These are phyloP conservation scores for Mariannaea sp. DNA, from an alignment of 2,329 filamentous ascomycete genomes.

Conservation along the genomic window DNA sequence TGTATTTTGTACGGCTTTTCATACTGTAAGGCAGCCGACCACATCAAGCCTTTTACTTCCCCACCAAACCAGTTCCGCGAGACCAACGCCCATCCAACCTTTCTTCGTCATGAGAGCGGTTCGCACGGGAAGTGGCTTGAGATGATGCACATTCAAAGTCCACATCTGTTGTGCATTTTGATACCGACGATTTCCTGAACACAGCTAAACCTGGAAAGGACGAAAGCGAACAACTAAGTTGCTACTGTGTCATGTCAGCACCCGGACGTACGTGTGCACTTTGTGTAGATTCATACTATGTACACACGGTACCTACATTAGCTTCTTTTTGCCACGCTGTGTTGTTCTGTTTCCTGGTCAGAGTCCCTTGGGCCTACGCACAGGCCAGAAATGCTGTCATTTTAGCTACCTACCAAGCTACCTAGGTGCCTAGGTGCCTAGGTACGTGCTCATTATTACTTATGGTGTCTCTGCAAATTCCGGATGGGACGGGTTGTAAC, in stretches of 20 bases:
- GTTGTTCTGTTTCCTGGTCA: background rate
- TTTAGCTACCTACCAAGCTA: background rate
- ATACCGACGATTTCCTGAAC: too few relatives aligned
- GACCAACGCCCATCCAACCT: conserved; percentile 5
- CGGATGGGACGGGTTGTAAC: too few relatives aligned
- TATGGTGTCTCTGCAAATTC: too few relatives aligned
- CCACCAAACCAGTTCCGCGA: conserved; percentile 5
- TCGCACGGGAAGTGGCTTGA: conserved; percentile 7
- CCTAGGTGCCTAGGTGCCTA: too few relatives aligned
- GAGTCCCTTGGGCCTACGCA: background rate
- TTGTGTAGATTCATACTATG: background rate
- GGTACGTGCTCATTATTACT: too few relatives aligned
- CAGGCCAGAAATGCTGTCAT: background rate
- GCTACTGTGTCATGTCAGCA: too few relatives aligned
- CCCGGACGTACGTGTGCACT: background rate
- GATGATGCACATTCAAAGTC: too few relatives aligned
- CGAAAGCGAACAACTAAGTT: too few relatives aligned
- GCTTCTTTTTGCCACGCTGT: background rate
- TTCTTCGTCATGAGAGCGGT: conserved; percentile 11
- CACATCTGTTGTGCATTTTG: too few relatives aligned
- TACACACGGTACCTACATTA: conserved; percentile 13
- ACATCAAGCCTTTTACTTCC: conserved; percentile 19
- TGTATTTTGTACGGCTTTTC: too few relatives aligned
- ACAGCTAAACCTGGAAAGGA: too few relatives aligned
- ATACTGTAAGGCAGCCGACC: conserved; percentile 5